Percentiles rank a stretch among this genome's conserved stretches.
Evolutionary conservation across 331 rosid genomes (phyloP).

Genomic region (Dryas integrifolia): DNA sequence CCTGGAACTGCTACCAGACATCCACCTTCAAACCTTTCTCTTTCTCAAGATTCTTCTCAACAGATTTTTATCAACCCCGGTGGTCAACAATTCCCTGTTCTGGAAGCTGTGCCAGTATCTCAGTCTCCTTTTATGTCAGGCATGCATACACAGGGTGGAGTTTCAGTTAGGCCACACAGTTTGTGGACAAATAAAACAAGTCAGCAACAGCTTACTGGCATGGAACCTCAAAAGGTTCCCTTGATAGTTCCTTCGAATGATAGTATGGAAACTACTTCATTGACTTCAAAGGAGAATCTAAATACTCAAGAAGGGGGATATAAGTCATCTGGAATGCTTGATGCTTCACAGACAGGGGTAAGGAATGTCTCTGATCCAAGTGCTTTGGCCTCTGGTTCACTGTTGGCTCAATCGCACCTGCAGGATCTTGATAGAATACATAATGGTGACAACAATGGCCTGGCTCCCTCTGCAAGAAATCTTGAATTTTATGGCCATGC

Average conservation of each 20-base stretch:
- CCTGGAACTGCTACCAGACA: slow-evolving; percentile 29
- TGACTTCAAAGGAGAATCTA: slow-evolving; percentile 28
- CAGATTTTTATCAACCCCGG: slow-evolving; percentile 16
- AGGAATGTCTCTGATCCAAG: slow-evolving; percentile 35
- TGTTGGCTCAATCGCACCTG: slow-evolving; percentile 29
- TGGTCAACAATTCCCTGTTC: slow-evolving; percentile 38
- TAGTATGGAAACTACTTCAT: slow-evolving; percentile 27
- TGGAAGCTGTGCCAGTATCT: slow-evolving; percentile 37
- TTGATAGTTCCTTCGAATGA: slow-evolving; percentile 17
- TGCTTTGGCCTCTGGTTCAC: slow-evolving; percentile 32
- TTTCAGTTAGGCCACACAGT: slow-evolving; percentile 27
- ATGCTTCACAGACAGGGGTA: slow-evolving; percentile 26
- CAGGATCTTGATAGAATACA: slow-evolving; percentile 34
- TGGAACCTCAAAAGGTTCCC: slow-evolving; percentile 27
- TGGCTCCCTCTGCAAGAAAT: slow-evolving; percentile 30
- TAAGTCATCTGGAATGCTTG: slow-evolving; percentile 21
- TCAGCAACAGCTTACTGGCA: slow-evolving; percentile 34
- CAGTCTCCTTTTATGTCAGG: slow-evolving; percentile 30
- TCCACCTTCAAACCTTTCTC: slow-evolving; percentile 31
- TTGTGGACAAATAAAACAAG: slow-evolving; percentile 30
- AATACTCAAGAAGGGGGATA: slow-evolving; percentile 30
- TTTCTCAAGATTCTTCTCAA: slow-evolving; percentile 37
- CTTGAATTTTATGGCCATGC: slow-evolving; percentile 25
- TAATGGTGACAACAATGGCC: slow-evolving; percentile 17
- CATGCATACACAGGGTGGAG: slow-evolving; percentile 35